Evolutionary conservation across 2,329 filamentous ascomycete genomes (phyloP).

Genomic region (Colletotrichum musicola): DNA sequence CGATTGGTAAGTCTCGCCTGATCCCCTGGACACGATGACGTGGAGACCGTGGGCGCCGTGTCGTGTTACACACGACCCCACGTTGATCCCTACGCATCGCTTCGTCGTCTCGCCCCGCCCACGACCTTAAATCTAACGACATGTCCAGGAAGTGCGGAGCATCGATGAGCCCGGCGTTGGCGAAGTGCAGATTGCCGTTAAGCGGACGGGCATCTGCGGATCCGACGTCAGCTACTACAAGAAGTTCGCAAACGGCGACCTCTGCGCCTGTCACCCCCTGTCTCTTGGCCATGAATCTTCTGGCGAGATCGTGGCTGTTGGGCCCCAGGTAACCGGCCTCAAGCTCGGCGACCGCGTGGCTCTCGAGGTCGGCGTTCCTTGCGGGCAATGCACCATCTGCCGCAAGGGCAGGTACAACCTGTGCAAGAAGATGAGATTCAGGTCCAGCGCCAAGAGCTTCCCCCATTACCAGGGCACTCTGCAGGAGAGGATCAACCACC

Average conservation of each 20-base stretch:
- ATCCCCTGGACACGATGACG: slow-evolving; percentile 23
- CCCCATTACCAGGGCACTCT: slow-evolving; percentile 74
- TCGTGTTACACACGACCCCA: slow-evolving; percentile 48
- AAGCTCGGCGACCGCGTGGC: slow-evolving; percentile 69
- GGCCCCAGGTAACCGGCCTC: slow-evolving; percentile 65
- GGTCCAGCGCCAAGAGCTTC: slow-evolving; percentile 72
- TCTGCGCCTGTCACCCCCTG: slow-evolving; percentile 74
- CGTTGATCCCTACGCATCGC: slow-evolving; percentile 31
- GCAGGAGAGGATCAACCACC: slow-evolving; percentile 73
- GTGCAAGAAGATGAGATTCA: slow-evolving; percentile 72
- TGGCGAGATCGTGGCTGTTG: slow-evolving; percentile 68
- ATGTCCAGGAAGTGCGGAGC: slow-evolving; percentile 60
- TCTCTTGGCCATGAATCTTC: slow-evolving; percentile 75
- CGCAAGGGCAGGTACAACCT: slow-evolving; percentile 70
- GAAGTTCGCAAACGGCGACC: slow-evolving; percentile 78
- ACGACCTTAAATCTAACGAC: slow-evolving; percentile 39
- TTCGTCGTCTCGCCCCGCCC: slow-evolving; percentile 16
- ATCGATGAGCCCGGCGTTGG: slow-evolving; percentile 61
- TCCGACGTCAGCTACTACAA: slow-evolving; percentile 80
- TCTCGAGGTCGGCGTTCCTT: slow-evolving; percentile 68
- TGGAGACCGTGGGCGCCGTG: slow-evolving; percentile 24
- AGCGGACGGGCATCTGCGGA: slow-evolving; percentile 76
- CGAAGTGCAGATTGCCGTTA: slow-evolving; percentile 75
- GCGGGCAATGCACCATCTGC: slow-evolving; percentile 64
- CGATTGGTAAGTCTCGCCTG: slow-evolving; percentile 63